Percentiles rank a stretch among this genome's conserved stretches.
These are phyloP conservation scores for Allium sativum DNA, from an alignment of 106 monocot species.

Conservation along the genomic window DNA sequence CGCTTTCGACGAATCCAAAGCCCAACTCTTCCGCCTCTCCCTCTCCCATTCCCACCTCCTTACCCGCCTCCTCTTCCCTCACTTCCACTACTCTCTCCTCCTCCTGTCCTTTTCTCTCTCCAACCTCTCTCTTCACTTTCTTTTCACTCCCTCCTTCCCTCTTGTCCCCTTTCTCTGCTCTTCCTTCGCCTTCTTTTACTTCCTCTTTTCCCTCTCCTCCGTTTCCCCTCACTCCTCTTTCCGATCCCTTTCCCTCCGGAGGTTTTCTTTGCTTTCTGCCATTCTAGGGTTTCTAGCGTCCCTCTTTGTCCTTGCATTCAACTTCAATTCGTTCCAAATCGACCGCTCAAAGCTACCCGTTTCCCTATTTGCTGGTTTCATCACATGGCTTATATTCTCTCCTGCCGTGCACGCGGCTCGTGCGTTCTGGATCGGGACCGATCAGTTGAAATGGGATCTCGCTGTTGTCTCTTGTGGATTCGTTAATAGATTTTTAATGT, in stretches of 20 bases:
- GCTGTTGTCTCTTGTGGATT: constrained; percentile 45
- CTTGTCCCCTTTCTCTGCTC: constrained; percentile 9
- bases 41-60: constrained; percentile 37
- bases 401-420: constrained; percentile 46
- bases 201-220: constrained; percentile 26
- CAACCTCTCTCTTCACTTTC: constrained; percentile 15
- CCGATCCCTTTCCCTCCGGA: background rate
- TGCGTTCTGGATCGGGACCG: constrained; percentile 82
- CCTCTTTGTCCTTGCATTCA: background rate
- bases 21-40: constrained; percentile 53
- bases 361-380: constrained; percentile 14
- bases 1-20: constrained; percentile 25
- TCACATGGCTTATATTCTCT: constrained; percentile 29
- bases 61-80: constrained; percentile 31
- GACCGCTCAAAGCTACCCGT: constrained; percentile 3
- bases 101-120: constrained; percentile 22
- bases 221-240: constrained; percentile 9
- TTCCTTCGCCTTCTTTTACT: constrained; percentile 8
- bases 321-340: background rate
- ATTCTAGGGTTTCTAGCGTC: background rate
- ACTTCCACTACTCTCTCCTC: constrained; percentile 22
- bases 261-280: background rate
- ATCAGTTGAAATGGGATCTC: constrained; percentile 70
- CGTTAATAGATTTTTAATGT: constrained; percentile 19
- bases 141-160: constrained; percentile 7